Evolutionary conservation across 2,329 filamentous ascomycete species (phyloP), one percentile per base, ranked within the genome.

Genomic region (Trichoderma guizhouense): DNA sequence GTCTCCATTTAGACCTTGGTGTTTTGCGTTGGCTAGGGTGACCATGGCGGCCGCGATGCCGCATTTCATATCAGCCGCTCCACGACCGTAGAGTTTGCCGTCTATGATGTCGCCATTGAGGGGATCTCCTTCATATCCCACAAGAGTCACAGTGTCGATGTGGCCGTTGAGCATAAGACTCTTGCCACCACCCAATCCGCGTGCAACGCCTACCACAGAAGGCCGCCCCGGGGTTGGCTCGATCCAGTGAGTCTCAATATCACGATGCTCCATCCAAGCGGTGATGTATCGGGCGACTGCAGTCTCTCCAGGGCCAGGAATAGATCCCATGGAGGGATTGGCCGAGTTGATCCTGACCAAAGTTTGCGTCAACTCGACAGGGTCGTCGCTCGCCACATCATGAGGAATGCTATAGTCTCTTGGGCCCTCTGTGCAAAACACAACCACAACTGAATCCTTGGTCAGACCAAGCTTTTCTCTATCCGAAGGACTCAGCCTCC

Each of bases 361-460:
- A 0, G 76, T 78, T 71, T 85, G 83, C 0, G 85, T 84, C 34
- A 88, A 75, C 0, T 72, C 67, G 5, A 85, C 79, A 0, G 82
- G 75, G 51, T 86, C 83, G 6, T 86, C 82, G 3, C 74, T 72
- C 1, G 81, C 81, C 0, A 86, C 83, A 34, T 82, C 78, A 5
- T 73, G 71, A 0, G 87, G 87, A 11, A 78, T 72, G 0, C 75
- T 64, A 73, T 92, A 92, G 2, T 85, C 82, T 47, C 91, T 84
- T 9, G 77, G 75, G 0, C 90, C 90, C 53, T 81, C 80, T 0
- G 92, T 94, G 73, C 88, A 90, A 55, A 93, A 85, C 1, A 94
- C 78, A 1, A 94, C 85, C 0, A 93, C 84, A 0, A 90, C 83
- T 0, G 89, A 86, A n/a, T 88, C 80, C 0, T 79, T 75, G 8